These are phyloP conservation scores for Saccharomycopsis oosterbeekiorum DNA, from an alignment of 805 yeast species.

Conservation along the genomic window DNA sequence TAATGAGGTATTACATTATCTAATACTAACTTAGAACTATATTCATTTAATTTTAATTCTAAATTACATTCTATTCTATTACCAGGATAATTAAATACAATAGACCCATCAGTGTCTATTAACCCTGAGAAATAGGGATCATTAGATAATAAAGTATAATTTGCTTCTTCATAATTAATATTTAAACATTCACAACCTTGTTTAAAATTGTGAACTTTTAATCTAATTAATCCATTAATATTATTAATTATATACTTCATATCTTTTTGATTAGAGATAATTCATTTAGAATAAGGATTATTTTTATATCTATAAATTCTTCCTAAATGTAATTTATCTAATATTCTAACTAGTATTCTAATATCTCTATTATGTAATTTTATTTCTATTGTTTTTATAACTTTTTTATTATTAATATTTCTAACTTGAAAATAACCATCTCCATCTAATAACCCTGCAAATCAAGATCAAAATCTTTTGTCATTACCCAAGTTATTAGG, in stretches of 20 bases:
- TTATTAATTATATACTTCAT: neutral
- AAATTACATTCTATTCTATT: constrained; percentile 2
- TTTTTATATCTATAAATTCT: constrained; percentile 6
- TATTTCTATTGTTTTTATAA: constrained; percentile 3
- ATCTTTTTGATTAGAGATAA: neutral
- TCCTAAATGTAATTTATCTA: constrained; percentile 6
- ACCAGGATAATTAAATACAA: constrained; percentile 1
- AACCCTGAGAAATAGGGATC: constrained; percentile 9
- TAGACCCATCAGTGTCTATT: constrained; percentile 7
- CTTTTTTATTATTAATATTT: neutral
- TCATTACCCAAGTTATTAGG: neutral
- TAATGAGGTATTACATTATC: constrained; percentile 13
- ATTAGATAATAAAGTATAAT: constrained; percentile 4
- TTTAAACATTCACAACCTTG: constrained; percentile 2
- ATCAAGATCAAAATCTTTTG: constrained; percentile 1
- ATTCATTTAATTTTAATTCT: constrained; percentile 5
- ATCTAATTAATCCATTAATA: neutral
- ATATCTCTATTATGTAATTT: constrained; percentile 7
- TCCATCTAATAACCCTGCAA: constrained; percentile 6
- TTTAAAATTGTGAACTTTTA: constrained; percentile 2
- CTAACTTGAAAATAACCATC: constrained; percentile 7
- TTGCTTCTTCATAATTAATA: constrained; percentile 5
- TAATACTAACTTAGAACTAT: constrained; percentile 2
- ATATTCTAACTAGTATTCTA: constrained; percentile 3
- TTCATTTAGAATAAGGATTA: constrained; percentile 4